phyloP scores from a whole-genome alignment of 768 basidiomycete species.

The Gloeopeniophorella convolvens region DNA sequence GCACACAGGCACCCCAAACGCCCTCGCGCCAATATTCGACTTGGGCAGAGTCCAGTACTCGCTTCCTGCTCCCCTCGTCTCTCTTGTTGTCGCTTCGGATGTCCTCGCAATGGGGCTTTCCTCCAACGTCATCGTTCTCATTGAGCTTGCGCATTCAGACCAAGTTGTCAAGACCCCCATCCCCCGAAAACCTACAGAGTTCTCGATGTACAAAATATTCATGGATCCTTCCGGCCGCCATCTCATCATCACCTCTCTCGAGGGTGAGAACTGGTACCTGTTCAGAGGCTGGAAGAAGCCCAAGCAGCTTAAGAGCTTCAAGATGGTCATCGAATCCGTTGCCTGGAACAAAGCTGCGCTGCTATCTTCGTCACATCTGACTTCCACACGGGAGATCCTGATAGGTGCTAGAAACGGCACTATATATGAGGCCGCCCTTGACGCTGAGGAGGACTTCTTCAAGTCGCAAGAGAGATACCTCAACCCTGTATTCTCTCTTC shows the following conservation, averaged over 20 bases:
- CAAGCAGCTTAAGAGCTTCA: conserved; percentile 68
- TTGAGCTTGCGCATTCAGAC: conserved; percentile 84
- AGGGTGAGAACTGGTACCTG: conserved; percentile 93
- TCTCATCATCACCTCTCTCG: conserved; percentile 74
- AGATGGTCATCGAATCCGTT: conserved; percentile 83
- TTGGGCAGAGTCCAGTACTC: conserved; percentile 86
- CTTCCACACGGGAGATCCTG: conserved; percentile 77
- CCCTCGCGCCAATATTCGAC: conserved; percentile 62
- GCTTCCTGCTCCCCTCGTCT: conserved; percentile 76
- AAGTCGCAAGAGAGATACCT: conserved; percentile 81
- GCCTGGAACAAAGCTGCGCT: conserved; percentile 81
- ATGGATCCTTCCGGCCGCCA: conserved; percentile 92
- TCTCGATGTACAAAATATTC: conserved; percentile 77
- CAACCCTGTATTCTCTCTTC: conserved; percentile 66
- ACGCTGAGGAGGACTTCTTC: conserved; percentile 89
- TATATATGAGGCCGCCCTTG: conserved; percentile 84
- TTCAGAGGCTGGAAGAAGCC: conserved; percentile 80
- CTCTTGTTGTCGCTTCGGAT: conserved; percentile 81
- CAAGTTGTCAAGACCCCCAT: conserved; percentile 79
- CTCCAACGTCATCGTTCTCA: conserved; percentile 74
- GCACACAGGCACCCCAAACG: conserved; percentile 28
- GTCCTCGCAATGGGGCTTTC: conserved; percentile 77
- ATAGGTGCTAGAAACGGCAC: conserved; percentile 81
- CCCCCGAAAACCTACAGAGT: conserved; percentile 65
- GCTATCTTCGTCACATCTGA: conserved; percentile 57